Conservation (phyloP, 805 yeast species). For the Myxozyma neotropica region DNA sequence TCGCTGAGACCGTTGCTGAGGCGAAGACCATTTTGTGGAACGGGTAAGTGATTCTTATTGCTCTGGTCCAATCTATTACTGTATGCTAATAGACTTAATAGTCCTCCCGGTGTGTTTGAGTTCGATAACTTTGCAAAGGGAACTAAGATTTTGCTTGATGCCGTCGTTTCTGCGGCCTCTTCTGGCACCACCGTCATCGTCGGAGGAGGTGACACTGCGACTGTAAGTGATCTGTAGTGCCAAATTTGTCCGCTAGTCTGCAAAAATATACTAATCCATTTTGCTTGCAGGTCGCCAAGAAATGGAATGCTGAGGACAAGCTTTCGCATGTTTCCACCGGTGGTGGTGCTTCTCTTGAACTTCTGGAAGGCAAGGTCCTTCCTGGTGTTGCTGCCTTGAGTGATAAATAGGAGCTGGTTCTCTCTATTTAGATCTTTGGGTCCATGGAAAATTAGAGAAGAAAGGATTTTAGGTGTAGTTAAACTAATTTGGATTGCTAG, state of each 20-base stretch:
- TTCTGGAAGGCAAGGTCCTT: slow-evolving; percentile 96
- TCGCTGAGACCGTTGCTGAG: slow-evolving; percentile 77
- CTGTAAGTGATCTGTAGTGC: slow-evolving; percentile 45
- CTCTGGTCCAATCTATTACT: background rate
- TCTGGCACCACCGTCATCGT: slow-evolving; percentile 92
- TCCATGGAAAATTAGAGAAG: no score
- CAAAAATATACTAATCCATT: no score
- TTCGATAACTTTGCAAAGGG: slow-evolving; percentile 90
- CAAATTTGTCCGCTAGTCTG: no score
- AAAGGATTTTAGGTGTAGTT: background rate
- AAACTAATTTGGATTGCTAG: background rate
- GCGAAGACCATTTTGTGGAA: slow-evolving; percentile 99
- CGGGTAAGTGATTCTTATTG: slow-evolving; percentile 53
- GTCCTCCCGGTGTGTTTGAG: slow-evolving; percentile 99
- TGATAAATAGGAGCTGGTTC: slow-evolving; percentile 51
- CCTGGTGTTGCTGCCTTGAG: slow-evolving; percentile 97
- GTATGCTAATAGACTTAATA: background rate
- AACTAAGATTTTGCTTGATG: slow-evolving; percentile 87
- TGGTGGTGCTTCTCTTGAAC: slow-evolving; percentile 99
- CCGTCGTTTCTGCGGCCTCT: slow-evolving; percentile 81
- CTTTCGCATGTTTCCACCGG: slow-evolving; percentile 98
- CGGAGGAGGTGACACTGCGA: slow-evolving; percentile 99
- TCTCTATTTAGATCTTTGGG: background rate
- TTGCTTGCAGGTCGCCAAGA: slow-evolving; percentile 78
- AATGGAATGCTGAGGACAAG: slow-evolving; percentile 94